Conservation (phyloP, 495 filamentous ascomycete genomes). For the Paragyromitra xinjiangensis region DNA sequence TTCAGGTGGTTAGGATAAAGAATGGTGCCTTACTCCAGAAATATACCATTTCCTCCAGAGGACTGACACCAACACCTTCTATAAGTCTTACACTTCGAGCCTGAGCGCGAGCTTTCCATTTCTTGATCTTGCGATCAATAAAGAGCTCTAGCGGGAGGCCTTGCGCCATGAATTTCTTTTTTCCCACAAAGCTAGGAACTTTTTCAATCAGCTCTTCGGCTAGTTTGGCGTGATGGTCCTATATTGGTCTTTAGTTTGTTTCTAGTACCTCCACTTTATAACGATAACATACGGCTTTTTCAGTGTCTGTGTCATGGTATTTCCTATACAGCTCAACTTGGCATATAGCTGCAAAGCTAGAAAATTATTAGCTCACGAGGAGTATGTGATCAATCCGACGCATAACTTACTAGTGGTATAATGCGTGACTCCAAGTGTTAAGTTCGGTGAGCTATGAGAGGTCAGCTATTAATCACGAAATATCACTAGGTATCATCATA, state of each 20-base stretch:
- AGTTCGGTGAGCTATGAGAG: conserved; percentile 72
- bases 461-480: conserved; percentile 34
- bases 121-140: conserved; percentile 81
- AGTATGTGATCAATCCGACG: not conserved
- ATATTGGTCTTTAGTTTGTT: conserved; percentile 14
- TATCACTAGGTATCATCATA: conserved; percentile 55
- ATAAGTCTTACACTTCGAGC: conserved; percentile 67
- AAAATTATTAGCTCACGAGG: conserved; percentile 12
- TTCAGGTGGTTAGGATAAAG: not conserved
- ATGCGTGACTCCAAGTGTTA: conserved; percentile 87
- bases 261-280: not conserved
- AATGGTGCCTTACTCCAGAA: conserved; percentile 77
- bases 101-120: conserved; percentile 85
- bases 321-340: conserved; percentile 83
- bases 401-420: conserved; percentile 77
- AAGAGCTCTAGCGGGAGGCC: conserved; percentile 92
- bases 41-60: conserved; percentile 93
- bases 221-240: conserved; percentile 61
- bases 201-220: conserved; percentile 75
- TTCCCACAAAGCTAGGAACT: conserved; percentile 78
- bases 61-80: conserved; percentile 84
- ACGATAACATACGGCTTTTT: conserved; percentile 58
- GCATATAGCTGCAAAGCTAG: conserved; percentile 73
- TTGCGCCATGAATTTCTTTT: conserved; percentile 87
- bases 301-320: conserved; percentile 64